These are phyloP conservation scores for Lodderomyces beijingensis DNA, from an alignment of 1,139 yeast species.

Conservation along the genomic window DNA sequence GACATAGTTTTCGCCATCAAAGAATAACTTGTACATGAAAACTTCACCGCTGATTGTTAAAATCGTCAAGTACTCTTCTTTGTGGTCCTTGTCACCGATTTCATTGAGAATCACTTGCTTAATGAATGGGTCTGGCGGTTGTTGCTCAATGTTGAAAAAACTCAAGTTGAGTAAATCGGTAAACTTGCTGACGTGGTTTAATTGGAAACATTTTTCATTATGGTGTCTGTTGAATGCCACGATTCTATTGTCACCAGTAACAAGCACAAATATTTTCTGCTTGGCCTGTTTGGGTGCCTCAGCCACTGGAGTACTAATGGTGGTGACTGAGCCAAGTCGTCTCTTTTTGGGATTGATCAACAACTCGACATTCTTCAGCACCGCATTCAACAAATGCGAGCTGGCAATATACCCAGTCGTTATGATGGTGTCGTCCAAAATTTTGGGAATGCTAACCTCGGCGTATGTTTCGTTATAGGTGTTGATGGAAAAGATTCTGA, in stretches of 20 bases:
- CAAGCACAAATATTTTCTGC: constrained; percentile 57
- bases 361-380: constrained; percentile 36
- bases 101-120: constrained; percentile 65
- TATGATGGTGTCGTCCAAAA: constrained; percentile 55
- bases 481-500: constrained; percentile 42
- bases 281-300: constrained; percentile 22
- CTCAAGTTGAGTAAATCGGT: constrained; percentile 50
- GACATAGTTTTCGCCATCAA: constrained; percentile 47
- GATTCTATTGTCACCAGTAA: constrained; percentile 73
- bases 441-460: constrained; percentile 44
- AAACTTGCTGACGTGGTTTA: constrained; percentile 55
- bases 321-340: constrained; percentile 16
- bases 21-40: constrained; percentile 56
- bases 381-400: constrained; percentile 38
- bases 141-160: constrained; percentile 54
- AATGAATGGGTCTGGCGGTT: constrained; percentile 69
- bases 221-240: constrained; percentile 63
- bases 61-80: constrained; percentile 59
- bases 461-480: constrained; percentile 36
- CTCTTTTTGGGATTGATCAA: constrained; percentile 33
- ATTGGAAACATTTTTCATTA: constrained; percentile 61
- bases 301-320: constrained; percentile 11
- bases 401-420: constrained; percentile 65
- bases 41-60: constrained; percentile 81
- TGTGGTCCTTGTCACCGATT: constrained; percentile 56